Evolutionary conservation across 305 asterid genomes (phyloP), one percentile per base, ranked within the genome.

Genomic region (Coffea humblotiana): DNA sequence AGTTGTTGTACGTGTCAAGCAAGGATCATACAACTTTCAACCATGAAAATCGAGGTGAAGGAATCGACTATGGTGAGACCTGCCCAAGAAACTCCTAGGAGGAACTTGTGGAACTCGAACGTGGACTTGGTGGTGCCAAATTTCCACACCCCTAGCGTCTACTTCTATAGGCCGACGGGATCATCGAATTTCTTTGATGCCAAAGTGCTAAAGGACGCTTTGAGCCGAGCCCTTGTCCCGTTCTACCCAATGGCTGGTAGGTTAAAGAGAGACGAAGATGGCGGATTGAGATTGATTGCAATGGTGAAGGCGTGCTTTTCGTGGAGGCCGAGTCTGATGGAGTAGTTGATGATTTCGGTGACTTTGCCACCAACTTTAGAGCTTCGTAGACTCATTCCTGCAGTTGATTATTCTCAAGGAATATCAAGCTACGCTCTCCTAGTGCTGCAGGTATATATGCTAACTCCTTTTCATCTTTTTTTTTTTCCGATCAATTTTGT

Each of bases 231-330:
- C 8, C 79, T 93, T 78, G 96, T 93, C 64, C 90, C 92, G 68
- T 93, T 93, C 81, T 93, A 93, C 70, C 98, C 98, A 23, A 91
- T 92, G 94, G 97, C 88, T 18, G 98, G 98, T 47, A 80, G 98
- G 73, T 65, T 93, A 76, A 90, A 85, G 84, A 81, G 96, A 73
- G 97, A 93, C 27, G 94, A 92, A 40, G 96, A 92, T 65, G 97
- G 0, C 88, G 98, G 13, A 83, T 93, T 47, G 93, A 92, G 88
- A 92, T 93, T 76, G 88, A 93, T 74, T 93, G 97, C 79, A 87
- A 90, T 81, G 97, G 90, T 23, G 90, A 89, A 82, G 97, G 97
- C 0, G 97, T 93, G 83, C 90, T 93, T 12, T 82, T 93, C 1
- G 95, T 91, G 74, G 97, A 89, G 86, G 97, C 95, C 25, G 93